phyloP scores from a whole-genome alignment of 352 stramenopile species.

The Blastocystis sp. region DNA sequence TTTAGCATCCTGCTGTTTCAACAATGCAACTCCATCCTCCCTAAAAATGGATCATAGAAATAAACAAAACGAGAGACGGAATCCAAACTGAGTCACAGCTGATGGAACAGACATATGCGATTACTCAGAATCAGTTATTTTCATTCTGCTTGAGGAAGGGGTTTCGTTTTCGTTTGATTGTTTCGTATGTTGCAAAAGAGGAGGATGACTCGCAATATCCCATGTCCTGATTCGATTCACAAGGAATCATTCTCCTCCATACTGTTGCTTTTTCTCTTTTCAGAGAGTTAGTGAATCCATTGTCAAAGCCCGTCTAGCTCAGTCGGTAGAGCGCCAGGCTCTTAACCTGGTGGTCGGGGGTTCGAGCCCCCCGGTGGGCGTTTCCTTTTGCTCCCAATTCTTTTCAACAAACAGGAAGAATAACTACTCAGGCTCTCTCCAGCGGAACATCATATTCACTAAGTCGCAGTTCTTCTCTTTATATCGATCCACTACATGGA shows the following conservation, averaged over 20 bases:
- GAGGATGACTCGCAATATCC: no score
- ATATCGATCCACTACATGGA: background rate
- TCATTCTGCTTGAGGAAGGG: no score
- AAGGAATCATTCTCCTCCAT: background rate
- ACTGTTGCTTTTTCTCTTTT: background rate
- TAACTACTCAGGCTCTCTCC: background rate
- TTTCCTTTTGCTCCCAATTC: background rate
- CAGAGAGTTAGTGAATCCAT: background rate
- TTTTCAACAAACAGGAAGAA: background rate
- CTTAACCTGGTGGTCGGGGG: background rate
- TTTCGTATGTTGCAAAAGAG: no score
- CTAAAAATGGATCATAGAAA: background rate
- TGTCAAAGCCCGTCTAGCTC: background rate
- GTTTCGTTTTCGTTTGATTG: no score
- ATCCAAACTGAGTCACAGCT: background rate
- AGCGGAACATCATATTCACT: background rate
- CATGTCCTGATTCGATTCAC: no score
- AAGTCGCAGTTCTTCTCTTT: background rate
- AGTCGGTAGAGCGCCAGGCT: background rate
- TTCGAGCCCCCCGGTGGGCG: background rate
- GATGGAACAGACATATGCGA: background rate
- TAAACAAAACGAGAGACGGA: background rate
- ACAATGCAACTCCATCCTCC: background rate
- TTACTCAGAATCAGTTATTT: no score
- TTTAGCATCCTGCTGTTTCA: background rate